Conservation (phyloP, 257 asterid genomes). For the Marsdenia floribunda region DNA sequence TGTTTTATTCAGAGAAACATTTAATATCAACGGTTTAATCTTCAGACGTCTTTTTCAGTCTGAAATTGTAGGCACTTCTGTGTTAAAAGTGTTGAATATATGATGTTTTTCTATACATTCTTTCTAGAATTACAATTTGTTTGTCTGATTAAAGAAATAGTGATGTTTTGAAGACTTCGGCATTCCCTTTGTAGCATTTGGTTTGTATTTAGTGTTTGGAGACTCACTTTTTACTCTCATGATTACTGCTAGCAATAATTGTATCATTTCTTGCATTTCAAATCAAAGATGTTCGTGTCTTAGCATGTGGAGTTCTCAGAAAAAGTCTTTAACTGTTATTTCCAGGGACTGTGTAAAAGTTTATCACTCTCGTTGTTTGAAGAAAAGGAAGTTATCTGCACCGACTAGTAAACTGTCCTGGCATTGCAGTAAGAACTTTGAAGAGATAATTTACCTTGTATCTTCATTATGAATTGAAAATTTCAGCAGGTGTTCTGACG, state of each 20-base stretch:
- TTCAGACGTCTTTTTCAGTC: background rate
- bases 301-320: background rate
- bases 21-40: background rate
- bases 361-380: background rate
- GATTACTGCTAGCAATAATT: too few relatives aligned
- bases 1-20: background rate
- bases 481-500: background rate
- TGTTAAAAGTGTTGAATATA: background rate
- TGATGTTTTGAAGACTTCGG: background rate
- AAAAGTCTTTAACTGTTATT: background rate
- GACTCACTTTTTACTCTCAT: too few relatives aligned
- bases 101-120: background rate
- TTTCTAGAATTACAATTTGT: too few relatives aligned
- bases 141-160: background rate
- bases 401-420: background rate
- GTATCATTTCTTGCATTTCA: background rate
- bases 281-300: background rate
- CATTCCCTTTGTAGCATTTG: background rate
- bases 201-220: too few relatives aligned
- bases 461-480: background rate
- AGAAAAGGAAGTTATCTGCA: background rate
- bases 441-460: background rate
- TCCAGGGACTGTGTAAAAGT: constrained; percentile 1
- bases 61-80: background rate
- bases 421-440: constrained; percentile 6